These are phyloP conservation scores for Lepidium aucheri DNA, from an alignment of 345 rosid species.

Conservation along the genomic window DNA sequence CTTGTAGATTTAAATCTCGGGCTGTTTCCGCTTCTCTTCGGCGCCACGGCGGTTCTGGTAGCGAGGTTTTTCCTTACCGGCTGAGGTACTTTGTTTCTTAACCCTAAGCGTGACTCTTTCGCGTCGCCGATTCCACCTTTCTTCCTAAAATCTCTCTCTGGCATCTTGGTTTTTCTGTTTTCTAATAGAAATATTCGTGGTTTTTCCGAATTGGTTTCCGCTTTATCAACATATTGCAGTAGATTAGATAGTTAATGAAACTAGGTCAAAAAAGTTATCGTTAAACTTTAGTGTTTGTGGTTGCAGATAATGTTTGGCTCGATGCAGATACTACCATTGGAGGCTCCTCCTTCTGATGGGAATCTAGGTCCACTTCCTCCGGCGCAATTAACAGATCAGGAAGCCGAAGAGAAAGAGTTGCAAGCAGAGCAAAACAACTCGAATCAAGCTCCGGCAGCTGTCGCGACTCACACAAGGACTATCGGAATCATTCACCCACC, in stretches of 20 bases:
- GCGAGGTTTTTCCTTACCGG: background rate
- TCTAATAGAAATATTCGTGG: background rate
- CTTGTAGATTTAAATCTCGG: background rate
- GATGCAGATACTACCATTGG: conserved; percentile 56
- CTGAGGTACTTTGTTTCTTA: conserved; percentile 16
- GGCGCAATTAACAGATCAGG: conserved; percentile 45
- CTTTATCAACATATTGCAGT: background rate
- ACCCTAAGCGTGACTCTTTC: background rate
- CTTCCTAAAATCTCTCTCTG: background rate
- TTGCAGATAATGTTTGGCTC: conserved; percentile 43
- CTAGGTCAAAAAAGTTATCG: background rate
- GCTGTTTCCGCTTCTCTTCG: background rate
- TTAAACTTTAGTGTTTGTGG: background rate
- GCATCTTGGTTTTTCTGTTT: background rate
- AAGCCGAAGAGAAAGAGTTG: conserved; percentile 28
- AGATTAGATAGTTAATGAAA: background rate
- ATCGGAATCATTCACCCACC: conserved; percentile 89
- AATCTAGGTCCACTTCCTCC: conserved; percentile 51
- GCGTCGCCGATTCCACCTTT: background rate
- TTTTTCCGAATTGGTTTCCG: background rate
- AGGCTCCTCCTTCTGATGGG: conserved; percentile 71
- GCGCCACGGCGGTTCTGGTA: background rate
- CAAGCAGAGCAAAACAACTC: conserved; percentile 39
- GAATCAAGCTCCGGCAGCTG: conserved; percentile 33
- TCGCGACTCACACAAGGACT: conserved; percentile 71